A percentile compares a stretch with the other conserved stretches of the same genome.
These are phyloP conservation scores for Epichloe sp. DNA, from an alignment of 2,329 filamentous ascomycete species.

Conservation along the genomic window DNA sequence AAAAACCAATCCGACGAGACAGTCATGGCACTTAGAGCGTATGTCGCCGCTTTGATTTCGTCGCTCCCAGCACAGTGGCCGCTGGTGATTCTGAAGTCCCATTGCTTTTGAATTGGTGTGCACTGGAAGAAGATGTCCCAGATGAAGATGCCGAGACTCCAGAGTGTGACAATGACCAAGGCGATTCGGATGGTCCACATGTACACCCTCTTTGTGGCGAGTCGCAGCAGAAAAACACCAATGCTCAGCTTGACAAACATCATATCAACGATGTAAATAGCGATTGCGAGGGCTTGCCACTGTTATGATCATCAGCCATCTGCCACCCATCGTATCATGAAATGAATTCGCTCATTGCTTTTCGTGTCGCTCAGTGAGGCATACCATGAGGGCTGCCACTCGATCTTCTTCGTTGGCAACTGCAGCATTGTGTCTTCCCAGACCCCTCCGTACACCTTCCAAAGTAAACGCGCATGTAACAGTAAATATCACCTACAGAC, in stretches of 20 bases:
- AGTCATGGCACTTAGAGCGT: slow-evolving; percentile 38
- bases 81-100: slow-evolving; percentile 35
- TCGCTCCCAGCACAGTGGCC: slow-evolving; percentile 30
- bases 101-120: slow-evolving; percentile 35
- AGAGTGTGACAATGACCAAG: slow-evolving; percentile 31
- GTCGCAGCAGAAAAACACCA: slow-evolving; percentile 35
- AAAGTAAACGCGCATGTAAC: slow-evolving; percentile 33
- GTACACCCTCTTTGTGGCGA: slow-evolving; percentile 33
- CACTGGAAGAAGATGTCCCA: slow-evolving; percentile 42
- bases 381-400: slow-evolving; percentile 33
- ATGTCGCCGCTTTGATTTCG: slow-evolving; percentile 34
- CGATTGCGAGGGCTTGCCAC: slow-evolving; percentile 39
- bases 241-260: slow-evolving; percentile 45
- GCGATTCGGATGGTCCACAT: slow-evolving; percentile 33
- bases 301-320: slow-evolving; percentile 10
- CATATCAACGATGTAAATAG: slow-evolving; percentile 38
- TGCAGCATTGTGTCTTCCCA: slow-evolving; percentile 35
- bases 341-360: not conserved
- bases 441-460: slow-evolving; percentile 26
- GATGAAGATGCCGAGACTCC: slow-evolving; percentile 35
- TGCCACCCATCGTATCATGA: not conserved
- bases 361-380: not conserved
- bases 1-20: slow-evolving; percentile 42
- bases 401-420: slow-evolving; percentile 25
- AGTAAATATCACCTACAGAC: slow-evolving; percentile 29